Conservation (phyloP, 164 flowering plant genomes). For the Piper betle region DNA sequence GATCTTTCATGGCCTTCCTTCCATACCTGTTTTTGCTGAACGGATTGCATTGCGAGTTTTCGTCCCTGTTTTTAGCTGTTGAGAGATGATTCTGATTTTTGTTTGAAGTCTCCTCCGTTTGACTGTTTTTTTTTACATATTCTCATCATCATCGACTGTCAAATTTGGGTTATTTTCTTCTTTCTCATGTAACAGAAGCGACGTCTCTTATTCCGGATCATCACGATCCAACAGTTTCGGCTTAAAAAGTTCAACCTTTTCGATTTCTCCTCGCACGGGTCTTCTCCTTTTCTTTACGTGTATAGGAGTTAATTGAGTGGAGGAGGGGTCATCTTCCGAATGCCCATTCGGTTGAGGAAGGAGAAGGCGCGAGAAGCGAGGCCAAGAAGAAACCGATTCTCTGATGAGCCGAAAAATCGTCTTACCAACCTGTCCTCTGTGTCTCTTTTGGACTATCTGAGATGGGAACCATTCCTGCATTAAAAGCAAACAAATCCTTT, state of each 20-base stretch:
- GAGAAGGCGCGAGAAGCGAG: constrained; percentile 35
- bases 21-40: too few relatives aligned
- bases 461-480: not conserved
- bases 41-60: too few relatives aligned
- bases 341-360: constrained; percentile 23
- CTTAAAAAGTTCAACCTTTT: not conserved
- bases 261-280: not conserved
- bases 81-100: too few relatives aligned
- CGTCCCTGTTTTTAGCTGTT: too few relatives aligned
- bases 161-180: too few relatives aligned
- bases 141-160: too few relatives aligned
- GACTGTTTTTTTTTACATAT: too few relatives aligned
- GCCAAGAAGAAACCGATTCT: constrained; percentile 24
- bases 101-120: too few relatives aligned
- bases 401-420: constrained; percentile 7
- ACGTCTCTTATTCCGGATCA: too few relatives aligned
- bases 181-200: too few relatives aligned
- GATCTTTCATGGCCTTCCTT: too few relatives aligned
- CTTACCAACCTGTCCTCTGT: constrained; percentile 1
- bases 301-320: not conserved
- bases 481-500: constrained; percentile 10
- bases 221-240: too few relatives aligned
- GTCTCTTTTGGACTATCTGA: not conserved
- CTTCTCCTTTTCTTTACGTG: not conserved
- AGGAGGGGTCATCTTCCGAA: constrained; percentile 1